Evolutionary conservation across 805 yeast species (phyloP).

Genomic region (Tetrapisispora arboricola): DNA sequence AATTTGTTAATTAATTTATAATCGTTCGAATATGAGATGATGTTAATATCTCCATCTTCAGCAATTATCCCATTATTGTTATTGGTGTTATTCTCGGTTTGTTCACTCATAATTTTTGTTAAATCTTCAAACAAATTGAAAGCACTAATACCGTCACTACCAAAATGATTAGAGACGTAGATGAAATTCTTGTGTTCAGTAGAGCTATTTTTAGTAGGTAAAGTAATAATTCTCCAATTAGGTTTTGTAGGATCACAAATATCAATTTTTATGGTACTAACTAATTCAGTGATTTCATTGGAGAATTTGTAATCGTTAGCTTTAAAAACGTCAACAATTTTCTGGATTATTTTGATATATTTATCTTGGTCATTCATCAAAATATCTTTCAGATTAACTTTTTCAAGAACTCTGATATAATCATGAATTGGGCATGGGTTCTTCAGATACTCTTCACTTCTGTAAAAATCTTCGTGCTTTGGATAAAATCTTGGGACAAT

Average conservation of each 20-base stretch:
- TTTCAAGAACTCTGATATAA: slow-evolving; percentile 13
- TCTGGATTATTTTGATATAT: slow-evolving; percentile 5
- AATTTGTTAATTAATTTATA: slow-evolving; percentile 7
- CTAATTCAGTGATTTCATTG: slow-evolving; percentile 7
- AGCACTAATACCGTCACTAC: slow-evolving; percentile 19
- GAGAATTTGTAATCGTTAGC: slow-evolving; percentile 9
- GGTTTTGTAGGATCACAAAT: slow-evolving; percentile 12
- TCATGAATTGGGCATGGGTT: slow-evolving; percentile 17
- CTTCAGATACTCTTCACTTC: slow-evolving; percentile 14
- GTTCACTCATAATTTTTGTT: slow-evolving; percentile 5
- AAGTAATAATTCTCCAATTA: slow-evolving; percentile 18
- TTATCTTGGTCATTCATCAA: slow-evolving; percentile 17
- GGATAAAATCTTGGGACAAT: slow-evolving; percentile 14
- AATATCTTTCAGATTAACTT: slow-evolving; percentile 13
- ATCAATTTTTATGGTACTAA: slow-evolving; percentile 12
- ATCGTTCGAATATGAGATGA: slow-evolving; percentile 11
- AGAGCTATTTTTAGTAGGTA: slow-evolving; percentile 5
- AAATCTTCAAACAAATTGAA: slow-evolving; percentile 17
- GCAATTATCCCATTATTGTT: background rate
- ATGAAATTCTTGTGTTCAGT: slow-evolving; percentile 6
- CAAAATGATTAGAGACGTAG: slow-evolving; percentile 19
- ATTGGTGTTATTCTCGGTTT: background rate
- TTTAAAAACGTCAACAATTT: slow-evolving; percentile 7
- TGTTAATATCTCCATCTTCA: background rate
- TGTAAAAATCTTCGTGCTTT: slow-evolving; percentile 11